phyloP scores from a whole-genome alignment of 1,284 basidiomycete genomes.

The Heimioporus retisporus region DNA sequence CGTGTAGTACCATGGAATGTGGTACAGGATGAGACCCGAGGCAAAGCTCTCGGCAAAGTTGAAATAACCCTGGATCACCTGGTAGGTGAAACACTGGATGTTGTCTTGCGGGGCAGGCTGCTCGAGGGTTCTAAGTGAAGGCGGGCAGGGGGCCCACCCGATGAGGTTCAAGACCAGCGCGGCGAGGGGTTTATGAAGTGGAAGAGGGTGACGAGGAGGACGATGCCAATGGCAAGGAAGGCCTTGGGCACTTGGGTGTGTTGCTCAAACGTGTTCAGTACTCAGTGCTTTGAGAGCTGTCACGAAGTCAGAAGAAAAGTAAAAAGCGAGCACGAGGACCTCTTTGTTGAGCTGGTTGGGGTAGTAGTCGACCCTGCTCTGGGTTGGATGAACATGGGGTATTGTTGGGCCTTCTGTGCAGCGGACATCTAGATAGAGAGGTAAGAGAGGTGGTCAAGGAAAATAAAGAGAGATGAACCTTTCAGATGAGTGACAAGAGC shows the following conservation, averaged over 20 bases:
- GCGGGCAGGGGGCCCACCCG: constrained; percentile 86
- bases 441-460: too few relatives aligned
- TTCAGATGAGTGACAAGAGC: too few relatives aligned
- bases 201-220: constrained; percentile 72
- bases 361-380: constrained; percentile 82
- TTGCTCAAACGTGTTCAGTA: constrained; percentile 86
- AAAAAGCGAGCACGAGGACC: constrained; percentile 58
- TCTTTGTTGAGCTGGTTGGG: constrained; percentile 93
- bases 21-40: constrained; percentile 81
- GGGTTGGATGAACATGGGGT: constrained; percentile 85
- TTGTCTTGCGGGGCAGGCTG: constrained; percentile 78
- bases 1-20: constrained; percentile 91
- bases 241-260: constrained; percentile 95
- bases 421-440: too few relatives aligned
- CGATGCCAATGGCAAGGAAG: constrained; percentile 81
- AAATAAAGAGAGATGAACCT: too few relatives aligned
- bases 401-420: constrained; percentile 66
- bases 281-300: constrained; percentile 93
- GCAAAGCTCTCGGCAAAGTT: constrained; percentile 83
- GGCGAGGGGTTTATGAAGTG: constrained; percentile 88
- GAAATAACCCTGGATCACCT: constrained; percentile 90
- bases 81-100: constrained; percentile 91
- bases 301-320: constrained; percentile 10
- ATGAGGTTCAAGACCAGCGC: constrained; percentile 87
- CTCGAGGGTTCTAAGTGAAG: constrained; percentile 90